Evolutionary conservation across 345 rosid genomes (phyloP), one percentile per base, ranked within the genome.

Genomic region (Brassica nigra): DNA sequence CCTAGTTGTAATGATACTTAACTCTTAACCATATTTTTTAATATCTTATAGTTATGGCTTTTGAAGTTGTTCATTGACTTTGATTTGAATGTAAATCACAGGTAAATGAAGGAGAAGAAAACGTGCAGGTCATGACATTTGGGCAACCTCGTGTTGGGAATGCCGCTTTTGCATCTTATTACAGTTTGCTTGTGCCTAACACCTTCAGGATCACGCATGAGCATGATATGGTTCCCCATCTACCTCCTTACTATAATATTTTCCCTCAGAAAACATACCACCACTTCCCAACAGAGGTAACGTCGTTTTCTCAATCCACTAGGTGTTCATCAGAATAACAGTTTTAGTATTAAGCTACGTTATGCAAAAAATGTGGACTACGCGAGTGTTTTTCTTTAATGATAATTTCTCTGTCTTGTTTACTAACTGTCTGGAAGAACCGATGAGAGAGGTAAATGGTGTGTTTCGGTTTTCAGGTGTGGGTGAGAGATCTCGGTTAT

Each of bases 61-160:
- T 52, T 70, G 11, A 80, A 74, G 16, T 27, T 75, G 57, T 52
- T 47, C 11, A 16, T 20, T 31, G 59, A 3, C 59, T 63, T 82
- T 29, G 37, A 7, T 66, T 73, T 80, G 52, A 65, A 74, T 66
- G 57, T 61, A 3, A 68, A 80, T 80, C 9, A 44, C 88, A 93
- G 97, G 96, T 95, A 62, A 91, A 93, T 82, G 82, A 73, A 73
- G 81, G 89, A 76, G 87, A 88, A 30, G 74, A 84, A 75, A 85
- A 86, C 68, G 91, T 93, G 54, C 89, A 84, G 80, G 91, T 91
- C 74, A 81, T 93, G 81, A 93, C 99, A 9, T 95, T 91, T 88
- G 99, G 99, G 80, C 99, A 91, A 70, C 99, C 99, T 73, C 96
- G 98, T 70, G 81, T 95, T 34, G 98, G 99, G 69, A 95, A 93